A percentile compares a stretch with the other conserved stretches of the same genome.
Conservation (phyloP, 2,329 filamentous ascomycete genomes). For the Phyllosticta citriasiana region DNA sequence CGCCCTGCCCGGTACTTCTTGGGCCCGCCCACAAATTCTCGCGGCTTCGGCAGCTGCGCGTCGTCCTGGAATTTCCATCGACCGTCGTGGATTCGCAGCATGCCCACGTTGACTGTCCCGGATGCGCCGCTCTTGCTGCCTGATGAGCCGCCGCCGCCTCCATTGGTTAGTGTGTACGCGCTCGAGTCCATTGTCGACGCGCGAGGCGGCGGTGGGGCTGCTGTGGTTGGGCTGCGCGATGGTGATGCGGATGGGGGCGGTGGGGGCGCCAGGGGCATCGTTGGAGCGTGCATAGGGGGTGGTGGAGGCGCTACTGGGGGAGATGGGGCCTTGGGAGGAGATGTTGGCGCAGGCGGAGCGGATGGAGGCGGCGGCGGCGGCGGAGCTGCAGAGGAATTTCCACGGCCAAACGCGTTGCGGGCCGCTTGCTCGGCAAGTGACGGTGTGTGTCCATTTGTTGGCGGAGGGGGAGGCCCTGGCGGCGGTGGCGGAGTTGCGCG, state of each 20-base stretch:
- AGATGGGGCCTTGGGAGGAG: constrained; percentile 29
- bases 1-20: constrained; percentile 82
- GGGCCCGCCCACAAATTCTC: constrained; percentile 63
- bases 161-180: constrained; percentile 54
- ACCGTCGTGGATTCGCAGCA: constrained; percentile 47
- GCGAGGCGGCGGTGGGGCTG: constrained; percentile 34
- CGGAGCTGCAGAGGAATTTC: constrained; percentile 23
- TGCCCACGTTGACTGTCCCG: constrained; percentile 14
- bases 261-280: constrained; percentile 20
- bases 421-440: constrained; percentile 45
- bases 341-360: constrained; percentile 28
- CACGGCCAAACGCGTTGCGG: constrained; percentile 43
- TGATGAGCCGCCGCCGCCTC: constrained; percentile 15
- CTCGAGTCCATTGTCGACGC: constrained; percentile 59
- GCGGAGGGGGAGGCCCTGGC: constrained; percentile 24
- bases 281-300: constrained; percentile 19
- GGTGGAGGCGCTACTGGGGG: constrained; percentile 15
- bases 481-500: constrained; percentile 31
- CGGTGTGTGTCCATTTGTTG: constrained; percentile 18
- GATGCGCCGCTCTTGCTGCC: constrained; percentile 13
- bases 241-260: constrained; percentile 21
- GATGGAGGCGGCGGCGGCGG: constrained; percentile 29
- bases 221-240: constrained; percentile 13
- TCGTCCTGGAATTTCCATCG: constrained; percentile 86
- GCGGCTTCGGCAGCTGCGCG: constrained; percentile 69